Percentiles rank a stretch among this genome's conserved stretches.
Conservation (phyloP, 225 moss, liverwort and hornwort species). For the Lunularia cruciata region DNA sequence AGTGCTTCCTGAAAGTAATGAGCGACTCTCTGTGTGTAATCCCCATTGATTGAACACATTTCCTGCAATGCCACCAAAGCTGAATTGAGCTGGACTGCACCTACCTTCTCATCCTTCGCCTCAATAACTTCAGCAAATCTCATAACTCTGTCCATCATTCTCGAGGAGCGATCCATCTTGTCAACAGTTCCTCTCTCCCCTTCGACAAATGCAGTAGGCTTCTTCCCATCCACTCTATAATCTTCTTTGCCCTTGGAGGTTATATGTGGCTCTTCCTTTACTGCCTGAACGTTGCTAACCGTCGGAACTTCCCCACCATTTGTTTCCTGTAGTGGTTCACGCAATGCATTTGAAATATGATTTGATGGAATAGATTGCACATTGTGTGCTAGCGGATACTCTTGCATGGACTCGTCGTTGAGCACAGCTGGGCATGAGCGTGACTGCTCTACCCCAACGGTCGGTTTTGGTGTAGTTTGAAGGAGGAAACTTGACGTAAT, state of each 20-base stretch:
- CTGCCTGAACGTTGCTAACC: background rate
- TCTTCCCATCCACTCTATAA: background rate
- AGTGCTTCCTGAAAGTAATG: slow-evolving; percentile 69
- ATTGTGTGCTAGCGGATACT: background rate
- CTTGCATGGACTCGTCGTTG: background rate
- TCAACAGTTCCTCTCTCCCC: slow-evolving; percentile 45
- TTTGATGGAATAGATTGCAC: background rate
- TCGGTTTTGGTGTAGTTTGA: background rate
- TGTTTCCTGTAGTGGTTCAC: background rate
- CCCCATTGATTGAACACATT: slow-evolving; percentile 62
- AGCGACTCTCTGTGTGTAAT: slow-evolving; percentile 67
- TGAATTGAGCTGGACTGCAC: slow-evolving; percentile 4
- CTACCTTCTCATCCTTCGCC: slow-evolving; percentile 34
- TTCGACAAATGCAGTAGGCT: background rate
- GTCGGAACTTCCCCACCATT: background rate
- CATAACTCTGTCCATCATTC: slow-evolving; percentile 55
- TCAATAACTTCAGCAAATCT: slow-evolving; percentile 62
- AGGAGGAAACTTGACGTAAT: slow-evolving; percentile 1
- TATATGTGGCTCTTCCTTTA: background rate
- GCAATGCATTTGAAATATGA: background rate
- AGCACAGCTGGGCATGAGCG: background rate
- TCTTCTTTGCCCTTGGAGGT: too few species aligned
- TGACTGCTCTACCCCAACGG: background rate
- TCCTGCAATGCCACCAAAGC: slow-evolving; percentile 48
- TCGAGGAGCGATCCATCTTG: slow-evolving; percentile 57